Evolutionary conservation across 2,329 filamentous ascomycete species (phyloP), one percentile per base, ranked within the genome.

Genomic region (Beauveria caledonica): DNA sequence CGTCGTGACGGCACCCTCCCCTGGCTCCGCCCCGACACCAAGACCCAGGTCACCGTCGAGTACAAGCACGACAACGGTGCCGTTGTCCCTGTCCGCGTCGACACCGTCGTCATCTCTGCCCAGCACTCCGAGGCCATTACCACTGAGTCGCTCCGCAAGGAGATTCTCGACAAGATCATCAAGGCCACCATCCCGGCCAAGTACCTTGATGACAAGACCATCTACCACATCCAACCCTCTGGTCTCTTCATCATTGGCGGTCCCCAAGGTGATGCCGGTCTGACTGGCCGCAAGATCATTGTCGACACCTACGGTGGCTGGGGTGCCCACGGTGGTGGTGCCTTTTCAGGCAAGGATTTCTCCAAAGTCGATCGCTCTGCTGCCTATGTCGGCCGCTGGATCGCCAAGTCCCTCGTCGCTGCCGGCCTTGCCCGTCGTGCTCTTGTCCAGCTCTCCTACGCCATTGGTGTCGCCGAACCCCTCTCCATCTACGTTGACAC

Each of bases 271-370:
- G 94, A 99, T 72, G 94, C 94, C 71, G 94, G 94, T 86, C 85
- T 99, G 67, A 99, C 94, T 66, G 94, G 94, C 77, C 92, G 94
- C 74, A 99, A 99, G 88, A 99, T 99, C 86, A 87, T 97, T 68
- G 94, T 99, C 76, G 94, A 99, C 82, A 97, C 94, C 77, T 99
- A 99, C 82, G 94, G 94, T 83, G 94, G 94, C 72, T 97, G 94
- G 94, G 94, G 94, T 81, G 94, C 94, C 70, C 94, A 99, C 85
- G 94, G 94, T 84, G 94, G 94, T 84, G 94, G 94, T 88, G 94
- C 94, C 77, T 99, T 99, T 89, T 97, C 94, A 72, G 94, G 94
- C 73, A 99, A 99, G 88, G 94, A 99, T 78, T 99, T 97, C 87
- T 97, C 92, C 85, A 99, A 99, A 86, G 94, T 99, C 79, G 94